Evolutionary conservation across 129 eudicot genomes (phyloP), one percentile per base, ranked within the genome.

Genomic region (Lactuca sativa): DNA sequence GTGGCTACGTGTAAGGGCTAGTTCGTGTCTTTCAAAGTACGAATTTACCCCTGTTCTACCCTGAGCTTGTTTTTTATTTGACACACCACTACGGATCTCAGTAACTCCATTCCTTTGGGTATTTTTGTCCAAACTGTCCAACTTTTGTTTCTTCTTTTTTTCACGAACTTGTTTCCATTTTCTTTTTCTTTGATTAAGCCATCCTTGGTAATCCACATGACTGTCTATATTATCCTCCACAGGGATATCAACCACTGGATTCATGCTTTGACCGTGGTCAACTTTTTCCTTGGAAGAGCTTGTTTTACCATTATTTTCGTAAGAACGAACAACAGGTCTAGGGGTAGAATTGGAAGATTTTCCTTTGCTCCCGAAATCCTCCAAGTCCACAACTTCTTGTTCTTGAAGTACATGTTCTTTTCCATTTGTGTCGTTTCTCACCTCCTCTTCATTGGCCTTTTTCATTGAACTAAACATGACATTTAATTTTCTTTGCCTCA

Each of bases 81-180:
- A 64, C 69, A 57, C 75, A 32, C 67, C 62, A 67, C 76, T 77
- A 61, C 54, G 80, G 51, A 66, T 57, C 49, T 67, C 86, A 37
- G 65, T 30, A 69, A 70, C 61, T 77, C 75, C 83, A 78, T 75
- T 70, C 56, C 69, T 67, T 40, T 53, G 80, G 69, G 62, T 78
- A 62, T 70, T 62, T 15, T 79, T 57, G 64, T 75, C 83, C 57
- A 62, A 52, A 72, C 62, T 73, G 73, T 77, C 85, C 77, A 87
- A 61, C 90, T 95, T 87, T 80, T 86, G 93, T 43, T 87, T 83
- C 76, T 95, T 95, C 79, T 90, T 90, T 74, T 79, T 84, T 52
- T 90, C 99, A 33, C 93, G 93, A 25, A 73, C 81, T 70, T 85
- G 93, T 79, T 86, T 90, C 99, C 99, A 95, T 77, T 90, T 95